Evolutionary conservation across 257 asterid genomes (phyloP).

Genomic region (Solanum lignicaule): DNA sequence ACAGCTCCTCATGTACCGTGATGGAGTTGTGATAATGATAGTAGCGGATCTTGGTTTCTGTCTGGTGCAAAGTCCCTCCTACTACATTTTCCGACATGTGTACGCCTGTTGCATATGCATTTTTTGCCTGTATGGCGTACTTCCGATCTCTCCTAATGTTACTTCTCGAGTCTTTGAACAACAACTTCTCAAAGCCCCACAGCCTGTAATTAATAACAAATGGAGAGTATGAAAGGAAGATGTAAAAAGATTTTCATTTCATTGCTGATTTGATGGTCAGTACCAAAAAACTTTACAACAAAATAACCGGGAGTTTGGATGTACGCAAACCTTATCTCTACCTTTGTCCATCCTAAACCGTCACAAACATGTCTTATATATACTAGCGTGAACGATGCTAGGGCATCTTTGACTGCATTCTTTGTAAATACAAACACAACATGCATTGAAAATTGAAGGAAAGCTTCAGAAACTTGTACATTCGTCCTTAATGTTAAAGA

Average conservation of each 20-base stretch:
- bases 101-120: conserved; percentile 62
- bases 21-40: conserved; percentile 71
- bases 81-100: conserved; percentile 58
- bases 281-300: neutral
- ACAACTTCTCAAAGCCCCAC: conserved; percentile 79
- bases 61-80: conserved; percentile 57
- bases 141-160: conserved; percentile 56
- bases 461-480: neutral
- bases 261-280: neutral
- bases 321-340: too few relatives aligned
- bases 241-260: neutral
- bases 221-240: neutral
- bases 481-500: neutral
- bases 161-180: conserved; percentile 47
- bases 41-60: conserved; percentile 49
- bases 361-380: neutral
- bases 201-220: conserved; percentile 25
- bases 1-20: conserved; percentile 52
- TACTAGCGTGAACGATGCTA: neutral
- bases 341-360: neutral
- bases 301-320: neutral
- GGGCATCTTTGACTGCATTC: neutral
- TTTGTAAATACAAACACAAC: neutral
- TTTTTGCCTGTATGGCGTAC: conserved; percentile 65
- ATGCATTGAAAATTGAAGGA: neutral